Conservation (phyloP, 805 yeast species). For the Starmerella sirachaensis region DNA sequence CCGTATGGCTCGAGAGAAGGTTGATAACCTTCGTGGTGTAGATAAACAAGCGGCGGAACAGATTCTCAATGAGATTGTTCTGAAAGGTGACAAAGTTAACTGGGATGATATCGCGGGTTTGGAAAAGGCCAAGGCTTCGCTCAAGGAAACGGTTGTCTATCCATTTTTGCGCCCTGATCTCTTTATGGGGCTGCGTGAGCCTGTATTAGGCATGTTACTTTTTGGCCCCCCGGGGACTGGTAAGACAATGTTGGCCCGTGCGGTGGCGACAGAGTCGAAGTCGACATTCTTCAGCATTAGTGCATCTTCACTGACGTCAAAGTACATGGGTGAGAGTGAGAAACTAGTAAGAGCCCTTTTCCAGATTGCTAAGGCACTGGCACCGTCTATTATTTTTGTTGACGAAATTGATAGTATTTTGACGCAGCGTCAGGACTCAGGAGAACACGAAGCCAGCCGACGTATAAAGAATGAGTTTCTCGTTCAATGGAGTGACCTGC, state of each 20-base stretch:
- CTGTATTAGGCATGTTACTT: conserved; percentile 88
- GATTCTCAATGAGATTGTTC: conserved; percentile 76
- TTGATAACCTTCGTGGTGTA: conserved; percentile 44
- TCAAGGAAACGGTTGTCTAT: conserved; percentile 90
- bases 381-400: conserved; percentile 89
- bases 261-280: conserved; percentile 90
- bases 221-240: conserved; percentile 99
- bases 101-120: conserved; percentile 96
- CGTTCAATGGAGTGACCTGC: conserved; percentile 88
- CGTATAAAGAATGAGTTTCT: conserved; percentile 86
- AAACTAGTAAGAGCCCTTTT: conserved; percentile 83
- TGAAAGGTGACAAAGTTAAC: conserved; percentile 77
- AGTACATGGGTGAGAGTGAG: conserved; percentile 79
- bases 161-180: conserved; percentile 91
- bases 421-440: conserved; percentile 63
- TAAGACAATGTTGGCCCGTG: conserved; percentile 91
- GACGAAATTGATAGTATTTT: conserved; percentile 91
- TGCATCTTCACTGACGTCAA: conserved; percentile 79
- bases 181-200: conserved; percentile 82
- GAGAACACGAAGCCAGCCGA: conserved; percentile 78
- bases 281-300: conserved; percentile 87
- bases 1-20: conserved; percentile 24
- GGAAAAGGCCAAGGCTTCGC: conserved; percentile 72
- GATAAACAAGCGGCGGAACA: conserved; percentile 71
- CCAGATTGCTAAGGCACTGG: conserved; percentile 66